Evolutionary conservation across 441 rosid species (phyloP).

Genomic region (Adansonia madagascariensis): DNA sequence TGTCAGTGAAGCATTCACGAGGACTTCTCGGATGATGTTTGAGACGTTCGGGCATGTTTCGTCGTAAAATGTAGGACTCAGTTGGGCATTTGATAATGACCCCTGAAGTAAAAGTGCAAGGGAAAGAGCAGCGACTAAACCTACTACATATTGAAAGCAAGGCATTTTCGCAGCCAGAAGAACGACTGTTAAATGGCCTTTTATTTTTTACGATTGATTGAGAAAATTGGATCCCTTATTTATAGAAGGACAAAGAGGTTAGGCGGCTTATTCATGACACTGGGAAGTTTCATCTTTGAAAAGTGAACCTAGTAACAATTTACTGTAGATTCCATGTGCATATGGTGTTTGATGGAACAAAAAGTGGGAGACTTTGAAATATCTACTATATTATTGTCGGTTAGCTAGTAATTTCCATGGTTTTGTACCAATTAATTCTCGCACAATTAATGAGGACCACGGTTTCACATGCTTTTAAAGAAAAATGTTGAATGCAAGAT

Average conservation of each 20-base stretch:
- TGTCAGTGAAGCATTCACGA: slow-evolving; percentile 40
- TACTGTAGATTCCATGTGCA: no score
- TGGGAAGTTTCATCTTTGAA: no score
- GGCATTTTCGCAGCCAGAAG: background rate
- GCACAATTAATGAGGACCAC: no score
- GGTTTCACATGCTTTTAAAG: no score
- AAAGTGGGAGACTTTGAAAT: no score
- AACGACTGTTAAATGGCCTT: background rate
- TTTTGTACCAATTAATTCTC: no score
- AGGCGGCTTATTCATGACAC: background rate
- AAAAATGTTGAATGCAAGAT: no score
- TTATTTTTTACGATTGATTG: no score
- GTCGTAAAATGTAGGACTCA: slow-evolving; percentile 53
- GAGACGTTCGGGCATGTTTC: slow-evolving; percentile 50
- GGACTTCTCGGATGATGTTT: slow-evolving; percentile 39
- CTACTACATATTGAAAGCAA: background rate
- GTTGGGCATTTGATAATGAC: slow-evolving; percentile 38
- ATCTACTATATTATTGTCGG: no score
- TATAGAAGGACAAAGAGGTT: background rate
- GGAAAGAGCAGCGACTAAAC: background rate
- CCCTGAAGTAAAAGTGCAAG: background rate
- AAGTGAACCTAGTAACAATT: no score
- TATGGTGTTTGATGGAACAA: no score
- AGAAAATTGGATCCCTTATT: background rate
- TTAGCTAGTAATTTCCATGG: no score